phyloP scores from a whole-genome alignment of 495 filamentous ascomycete species.

The Aspergillus mulundensis region DNA sequence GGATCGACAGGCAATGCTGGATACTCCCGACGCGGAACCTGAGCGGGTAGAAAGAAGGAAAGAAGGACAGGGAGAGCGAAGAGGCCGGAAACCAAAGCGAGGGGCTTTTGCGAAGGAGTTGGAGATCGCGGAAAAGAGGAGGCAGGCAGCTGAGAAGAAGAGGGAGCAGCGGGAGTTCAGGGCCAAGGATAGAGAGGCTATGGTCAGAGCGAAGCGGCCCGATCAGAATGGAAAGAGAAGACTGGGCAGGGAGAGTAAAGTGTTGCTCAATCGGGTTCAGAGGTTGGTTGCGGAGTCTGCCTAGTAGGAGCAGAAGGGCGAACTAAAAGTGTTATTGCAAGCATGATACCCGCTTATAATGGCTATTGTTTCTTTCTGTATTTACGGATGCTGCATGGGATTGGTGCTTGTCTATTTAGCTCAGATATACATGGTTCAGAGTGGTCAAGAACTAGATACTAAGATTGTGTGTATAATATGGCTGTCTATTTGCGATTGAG shows the following conservation, averaged over 20 bases:
- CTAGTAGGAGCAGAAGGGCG: not conserved
- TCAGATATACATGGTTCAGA: not conserved
- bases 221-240: slow-evolving; percentile 78
- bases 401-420: not conserved
- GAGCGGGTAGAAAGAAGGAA: slow-evolving; percentile 6
- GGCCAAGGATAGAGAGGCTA: slow-evolving; percentile 60
- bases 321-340: slow-evolving; percentile 11
- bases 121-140: slow-evolving; percentile 62
- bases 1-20: slow-evolving; percentile 64
- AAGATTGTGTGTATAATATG: not conserved
- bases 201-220: slow-evolving; percentile 71
- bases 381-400: not conserved
- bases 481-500: not conserved
- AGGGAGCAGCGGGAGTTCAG: slow-evolving; percentile 53
- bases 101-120: slow-evolving; percentile 75
- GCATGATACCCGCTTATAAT: slow-evolving; percentile 23
- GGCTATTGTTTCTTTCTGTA: slow-evolving; percentile 3
- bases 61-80: slow-evolving; percentile 25
- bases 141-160: slow-evolving; percentile 59
- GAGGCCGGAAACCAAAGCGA: slow-evolving; percentile 49
- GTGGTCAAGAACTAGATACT: not conserved
- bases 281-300: slow-evolving; percentile 52
- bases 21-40: slow-evolving; percentile 28
- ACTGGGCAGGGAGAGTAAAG: slow-evolving; percentile 78
- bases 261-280: slow-evolving; percentile 77